Conservation (phyloP, 2,329 filamentous ascomycete genomes). For the Beauveria rudraprayagi region DNA sequence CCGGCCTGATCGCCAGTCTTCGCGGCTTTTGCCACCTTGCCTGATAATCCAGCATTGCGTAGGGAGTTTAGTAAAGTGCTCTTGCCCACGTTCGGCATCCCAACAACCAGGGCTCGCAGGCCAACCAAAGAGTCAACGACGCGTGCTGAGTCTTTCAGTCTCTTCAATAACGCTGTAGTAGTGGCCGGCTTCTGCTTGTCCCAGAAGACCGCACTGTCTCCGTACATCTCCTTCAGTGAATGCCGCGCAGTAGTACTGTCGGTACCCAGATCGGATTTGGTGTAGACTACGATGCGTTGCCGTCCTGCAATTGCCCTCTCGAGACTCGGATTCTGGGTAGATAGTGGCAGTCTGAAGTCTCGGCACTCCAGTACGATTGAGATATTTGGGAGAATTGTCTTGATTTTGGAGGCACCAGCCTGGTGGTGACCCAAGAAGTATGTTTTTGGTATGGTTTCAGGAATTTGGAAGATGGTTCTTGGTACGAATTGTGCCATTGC, state of each 20-base stretch:
- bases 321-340: slow-evolving; percentile 83
- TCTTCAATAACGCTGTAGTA: slow-evolving; percentile 32
- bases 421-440: slow-evolving; percentile 95
- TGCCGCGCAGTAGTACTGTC: slow-evolving; percentile 23
- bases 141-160: slow-evolving; percentile 25
- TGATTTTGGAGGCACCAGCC: slow-evolving; percentile 74
- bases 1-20: slow-evolving; percentile 81
- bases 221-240: slow-evolving; percentile 26
- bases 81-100: slow-evolving; percentile 98
- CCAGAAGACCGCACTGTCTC: slow-evolving; percentile 36
- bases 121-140: slow-evolving; percentile 58
- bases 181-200: slow-evolving; percentile 26
- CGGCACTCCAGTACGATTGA: slow-evolving; percentile 90
- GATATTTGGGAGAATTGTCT: slow-evolving; percentile 67
- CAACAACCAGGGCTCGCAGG: slow-evolving; percentile 79
- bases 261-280: slow-evolving; percentile 69
- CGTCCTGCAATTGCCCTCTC: slow-evolving; percentile 67
- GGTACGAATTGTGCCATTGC: slow-evolving; percentile 54
- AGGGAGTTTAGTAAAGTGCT: slow-evolving; percentile 87
- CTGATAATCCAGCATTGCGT: slow-evolving; percentile 53
- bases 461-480: slow-evolving; percentile 62
- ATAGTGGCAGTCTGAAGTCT: slow-evolving; percentile 83
- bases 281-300: slow-evolving; percentile 79
- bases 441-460: slow-evolving; percentile 69
- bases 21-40: slow-evolving; percentile 56